These are phyloP conservation scores for Sclerotinia sclerotiorum DNA, from an alignment of 2,329 filamentous ascomycete species.

Conservation along the genomic window DNA sequence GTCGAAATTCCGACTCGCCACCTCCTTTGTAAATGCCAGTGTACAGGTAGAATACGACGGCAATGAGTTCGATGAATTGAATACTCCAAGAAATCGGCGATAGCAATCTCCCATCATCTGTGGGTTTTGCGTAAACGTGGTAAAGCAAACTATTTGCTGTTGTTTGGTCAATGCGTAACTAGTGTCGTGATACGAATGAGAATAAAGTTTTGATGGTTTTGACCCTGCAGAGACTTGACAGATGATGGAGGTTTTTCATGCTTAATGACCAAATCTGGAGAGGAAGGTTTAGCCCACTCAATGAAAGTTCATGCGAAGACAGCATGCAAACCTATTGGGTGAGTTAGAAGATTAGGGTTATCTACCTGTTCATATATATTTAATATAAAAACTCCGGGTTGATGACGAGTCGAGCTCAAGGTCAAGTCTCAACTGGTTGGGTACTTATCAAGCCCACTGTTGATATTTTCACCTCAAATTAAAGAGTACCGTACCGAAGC, in stretches of 20 bases:
- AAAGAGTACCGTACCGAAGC: not conserved
- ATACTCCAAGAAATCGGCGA: not conserved
- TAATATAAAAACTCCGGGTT: constrained; percentile 2
- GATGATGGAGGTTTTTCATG: constrained; percentile 2
- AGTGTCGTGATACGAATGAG: constrained; percentile 1
- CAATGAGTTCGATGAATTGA: not conserved
- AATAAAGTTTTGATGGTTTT: not conserved
- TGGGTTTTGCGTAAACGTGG: not conserved
- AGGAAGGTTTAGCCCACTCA: not conserved
- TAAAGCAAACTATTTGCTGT: not conserved
- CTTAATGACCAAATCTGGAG: not conserved
- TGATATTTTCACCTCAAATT: not conserved
- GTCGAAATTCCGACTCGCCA: not conserved
- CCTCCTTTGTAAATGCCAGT: not conserved
- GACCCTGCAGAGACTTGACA: not conserved
- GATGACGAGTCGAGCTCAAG: not conserved
- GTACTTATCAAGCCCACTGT: not conserved
- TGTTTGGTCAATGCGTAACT: constrained; percentile 8
- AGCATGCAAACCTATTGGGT: not conserved
- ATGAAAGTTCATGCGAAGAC: not conserved
- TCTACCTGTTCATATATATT: not conserved
- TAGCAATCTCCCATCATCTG: not conserved
- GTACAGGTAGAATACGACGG: not conserved
- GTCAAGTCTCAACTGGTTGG: not conserved
- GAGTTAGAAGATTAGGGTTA: not conserved